Base-by-base conservation (phyloP, 352 stramenopile genomes). In the Phytopythium aichiense region DNA sequence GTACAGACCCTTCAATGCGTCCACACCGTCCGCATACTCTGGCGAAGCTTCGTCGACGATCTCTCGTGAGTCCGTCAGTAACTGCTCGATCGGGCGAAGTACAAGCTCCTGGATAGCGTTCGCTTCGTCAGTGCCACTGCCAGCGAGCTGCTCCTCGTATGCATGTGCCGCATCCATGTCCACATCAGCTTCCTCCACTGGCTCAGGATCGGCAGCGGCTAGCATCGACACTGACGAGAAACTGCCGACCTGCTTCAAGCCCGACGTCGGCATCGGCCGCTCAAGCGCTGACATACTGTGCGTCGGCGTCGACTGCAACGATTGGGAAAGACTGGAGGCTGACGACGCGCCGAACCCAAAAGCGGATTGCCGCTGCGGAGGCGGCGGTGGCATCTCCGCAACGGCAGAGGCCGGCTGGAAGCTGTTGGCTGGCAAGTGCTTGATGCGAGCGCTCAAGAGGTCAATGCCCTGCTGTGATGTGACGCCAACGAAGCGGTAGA, bases 391-490 rank as follows among this genome's bases (percentile, higher is more conserved):
- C 9, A 31, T 31, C 18, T 50, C 55, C 11, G 38, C 6, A 18
- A 15, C 53, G 22, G 15, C 20, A 18, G n/a, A 12, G 3, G 53
- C 1, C 7, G 33, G 67, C 2, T 64, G 52, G 0, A 89, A 62
- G 42, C 64, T 76, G 20, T 58, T 77, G 18, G 74, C 62, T 8
- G 81, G 86, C 2, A 95, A 63, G 61, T 91, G 85, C 63, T 93
- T 94, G 22, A 95, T 76, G 37, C 87, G 86, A 9, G 79, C 79
- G 23, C 61, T 78, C 15, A 95, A 55, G 38, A 95, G 66, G 60
- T 96, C 87, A 49, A 92, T 88, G 7, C 82, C 83, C 73, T 94
- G 86, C 63, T 96, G 85, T 23, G 67, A 87, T 11, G 72, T 89
- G 11, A 95, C 81, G 4, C 82, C 80, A 52, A 72, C 79, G 50